Conservation (phyloP, 768 basidiomycete species). For the Auricularia heimuer region DNA sequence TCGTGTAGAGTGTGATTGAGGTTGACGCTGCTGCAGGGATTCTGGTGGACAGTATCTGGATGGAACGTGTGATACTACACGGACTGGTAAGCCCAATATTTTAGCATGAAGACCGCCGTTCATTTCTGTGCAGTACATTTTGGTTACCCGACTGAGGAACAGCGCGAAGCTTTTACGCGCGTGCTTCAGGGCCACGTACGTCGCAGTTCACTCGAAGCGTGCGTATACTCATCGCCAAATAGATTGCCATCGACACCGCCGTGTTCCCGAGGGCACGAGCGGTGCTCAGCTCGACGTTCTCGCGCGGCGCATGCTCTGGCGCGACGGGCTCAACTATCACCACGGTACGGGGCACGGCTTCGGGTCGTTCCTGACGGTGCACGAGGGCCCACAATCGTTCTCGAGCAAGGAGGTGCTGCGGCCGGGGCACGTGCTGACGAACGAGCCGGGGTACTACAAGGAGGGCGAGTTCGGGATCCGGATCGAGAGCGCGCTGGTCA, state of each 20-base stretch:
- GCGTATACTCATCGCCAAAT: slow-evolving; percentile 15
- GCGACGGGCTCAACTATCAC: slow-evolving; percentile 46
- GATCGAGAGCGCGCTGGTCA: slow-evolving; percentile 78
- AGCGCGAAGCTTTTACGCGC: slow-evolving; percentile 85
- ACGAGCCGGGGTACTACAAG: slow-evolving; percentile 88
- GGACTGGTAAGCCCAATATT: slow-evolving; percentile 29
- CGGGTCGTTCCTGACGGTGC: slow-evolving; percentile 73
- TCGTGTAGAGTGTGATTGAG: neutral
- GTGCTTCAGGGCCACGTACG: slow-evolving; percentile 94
- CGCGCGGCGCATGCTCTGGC: slow-evolving; percentile 82
- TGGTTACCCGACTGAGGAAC: slow-evolving; percentile 75
- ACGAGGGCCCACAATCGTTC: slow-evolving; percentile 39
- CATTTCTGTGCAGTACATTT: slow-evolving; percentile 45
- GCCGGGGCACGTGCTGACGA: slow-evolving; percentile 86
- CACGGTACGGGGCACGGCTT: slow-evolving; percentile 91
- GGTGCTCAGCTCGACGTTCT: slow-evolving; percentile 79
- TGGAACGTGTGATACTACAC: slow-evolving; percentile 73
- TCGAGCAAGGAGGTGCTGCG: slow-evolving; percentile 67
- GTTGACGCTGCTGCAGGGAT: slow-evolving; percentile 43
- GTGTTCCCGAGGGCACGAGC: slow-evolving; percentile 82
- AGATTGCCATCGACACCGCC: slow-evolving; percentile 87
- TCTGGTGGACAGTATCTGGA: slow-evolving; percentile 86
- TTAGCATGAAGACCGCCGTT: too few species aligned
- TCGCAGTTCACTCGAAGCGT: slow-evolving; percentile 16
- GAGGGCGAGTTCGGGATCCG: slow-evolving; percentile 82